A percentile compares a stretch with the other conserved stretches of the same genome.
These are phyloP conservation scores for Acorus calamus DNA, from an alignment of 106 monocot genomes.

Conservation along the genomic window DNA sequence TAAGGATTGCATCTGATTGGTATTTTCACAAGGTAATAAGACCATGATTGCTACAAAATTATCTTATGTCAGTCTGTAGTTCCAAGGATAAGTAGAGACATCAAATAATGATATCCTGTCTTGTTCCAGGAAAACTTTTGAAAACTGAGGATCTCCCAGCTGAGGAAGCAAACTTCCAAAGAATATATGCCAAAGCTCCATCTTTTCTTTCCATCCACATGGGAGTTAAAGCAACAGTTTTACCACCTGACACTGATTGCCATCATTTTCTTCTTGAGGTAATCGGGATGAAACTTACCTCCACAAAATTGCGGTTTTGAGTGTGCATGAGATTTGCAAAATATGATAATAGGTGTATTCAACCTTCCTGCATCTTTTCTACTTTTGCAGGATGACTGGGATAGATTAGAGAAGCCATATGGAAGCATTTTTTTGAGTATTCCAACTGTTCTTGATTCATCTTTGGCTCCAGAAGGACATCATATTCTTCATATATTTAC, in stretches of 20 bases:
- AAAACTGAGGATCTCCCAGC: slow-evolving; percentile 68
- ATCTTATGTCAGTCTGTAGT: too few species aligned
- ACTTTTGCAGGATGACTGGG: slow-evolving; percentile 72
- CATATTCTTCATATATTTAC: slow-evolving; percentile 98
- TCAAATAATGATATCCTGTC: too few species aligned
- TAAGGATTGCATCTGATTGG: too few species aligned
- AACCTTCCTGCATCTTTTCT: neutral
- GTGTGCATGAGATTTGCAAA: neutral
- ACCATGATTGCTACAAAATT: too few species aligned
- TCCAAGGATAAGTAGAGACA: too few species aligned
- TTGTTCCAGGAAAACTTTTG: slow-evolving; percentile 64
- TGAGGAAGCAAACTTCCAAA: slow-evolving; percentile 86
- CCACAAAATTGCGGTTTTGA: neutral
- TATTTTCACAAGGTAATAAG: too few species aligned
- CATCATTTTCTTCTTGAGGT: slow-evolving; percentile 99
- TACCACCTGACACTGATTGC: slow-evolving; percentile 89
- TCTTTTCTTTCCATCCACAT: slow-evolving; percentile 99
- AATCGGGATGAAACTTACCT: neutral
- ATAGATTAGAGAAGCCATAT: slow-evolving; percentile 68
- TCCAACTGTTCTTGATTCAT: slow-evolving; percentile 91
- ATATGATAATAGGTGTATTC: neutral
- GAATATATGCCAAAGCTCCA: slow-evolving; percentile 81
- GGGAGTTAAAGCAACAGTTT: slow-evolving; percentile 68
- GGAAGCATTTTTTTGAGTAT: slow-evolving; percentile 99
- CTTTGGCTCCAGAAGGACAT: slow-evolving; percentile 92